phyloP scores from a whole-genome alignment of 2,329 filamentous ascomycete genomes.

The Leptographium radiaticola region DNA sequence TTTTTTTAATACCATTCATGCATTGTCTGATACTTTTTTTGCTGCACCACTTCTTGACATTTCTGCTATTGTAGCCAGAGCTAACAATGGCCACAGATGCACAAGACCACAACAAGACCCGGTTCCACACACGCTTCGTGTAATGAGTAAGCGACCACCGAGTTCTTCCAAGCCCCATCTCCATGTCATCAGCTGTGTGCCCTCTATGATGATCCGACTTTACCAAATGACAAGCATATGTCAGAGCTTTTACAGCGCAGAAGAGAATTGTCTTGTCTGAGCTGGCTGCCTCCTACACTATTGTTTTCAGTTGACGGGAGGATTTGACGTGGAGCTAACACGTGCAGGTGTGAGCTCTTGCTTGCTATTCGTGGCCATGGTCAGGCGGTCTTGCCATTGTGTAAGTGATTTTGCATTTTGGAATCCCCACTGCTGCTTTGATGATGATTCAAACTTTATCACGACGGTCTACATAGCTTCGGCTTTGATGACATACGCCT shows the following conservation, averaged over 20 bases:
- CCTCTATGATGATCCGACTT: slow-evolving; percentile 68
- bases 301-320: background rate
- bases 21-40: slow-evolving; percentile 17
- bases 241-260: slow-evolving; percentile 55
- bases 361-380: too few species aligned
- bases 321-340: slow-evolving; percentile 1
- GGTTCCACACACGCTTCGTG: too few species aligned
- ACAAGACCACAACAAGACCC: too few species aligned
- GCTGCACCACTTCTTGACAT: background rate
- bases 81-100: background rate
- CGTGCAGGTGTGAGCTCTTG: background rate
- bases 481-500: slow-evolving; percentile 68
- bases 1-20: slow-evolving; percentile 62
- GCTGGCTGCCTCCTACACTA: slow-evolving; percentile 22
- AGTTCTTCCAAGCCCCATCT: too few species aligned
- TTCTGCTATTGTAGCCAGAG: background rate
- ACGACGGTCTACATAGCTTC: slow-evolving; percentile 80
- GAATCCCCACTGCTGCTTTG: slow-evolving; percentile 18
- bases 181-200: slow-evolving; percentile 7
- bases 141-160: background rate
- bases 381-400: background rate
- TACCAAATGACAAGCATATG: slow-evolving; percentile 93
- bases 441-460: slow-evolving; percentile 57
- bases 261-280: slow-evolving; percentile 37
- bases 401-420: slow-evolving; percentile 18